Conservation (phyloP, 257 asterid species). For the Lantana camara region DNA sequence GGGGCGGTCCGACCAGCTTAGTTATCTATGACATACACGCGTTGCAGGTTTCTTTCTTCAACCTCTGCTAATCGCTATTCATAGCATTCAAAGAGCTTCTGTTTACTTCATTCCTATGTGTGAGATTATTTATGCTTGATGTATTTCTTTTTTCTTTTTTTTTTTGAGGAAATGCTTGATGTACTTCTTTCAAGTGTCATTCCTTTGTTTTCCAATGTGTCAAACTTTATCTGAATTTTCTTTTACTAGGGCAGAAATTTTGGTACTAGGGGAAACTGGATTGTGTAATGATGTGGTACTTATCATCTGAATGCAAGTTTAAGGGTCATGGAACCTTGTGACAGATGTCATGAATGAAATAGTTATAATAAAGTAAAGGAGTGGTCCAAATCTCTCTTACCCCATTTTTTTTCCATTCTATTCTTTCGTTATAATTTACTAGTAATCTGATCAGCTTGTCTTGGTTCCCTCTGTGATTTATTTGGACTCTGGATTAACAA, state of each 20-base stretch:
- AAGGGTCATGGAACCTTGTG: neutral
- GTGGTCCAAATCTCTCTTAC: neutral
- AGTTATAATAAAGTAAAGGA: neutral
- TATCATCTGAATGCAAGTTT: no score
- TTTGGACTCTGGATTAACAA: neutral
- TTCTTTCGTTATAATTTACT: neutral
- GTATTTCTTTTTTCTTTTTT: slow-evolving; percentile 1
- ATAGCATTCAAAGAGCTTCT: neutral
- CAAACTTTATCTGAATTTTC: neutral
- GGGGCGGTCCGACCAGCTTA: slow-evolving; percentile 96
- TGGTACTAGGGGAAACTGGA: no score
- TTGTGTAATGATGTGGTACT: no score
- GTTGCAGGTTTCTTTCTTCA: slow-evolving; percentile 61
- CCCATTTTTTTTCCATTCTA: neutral
- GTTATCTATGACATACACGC: slow-evolving; percentile 90
- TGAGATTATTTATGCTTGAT: no score
- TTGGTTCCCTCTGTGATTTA: neutral
- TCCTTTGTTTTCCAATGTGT: neutral
- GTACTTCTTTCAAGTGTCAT: neutral
- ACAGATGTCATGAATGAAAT: neutral
- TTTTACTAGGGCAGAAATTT: neutral
- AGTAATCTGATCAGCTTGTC: neutral
- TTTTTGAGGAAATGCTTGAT: neutral
- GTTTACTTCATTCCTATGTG: neutral
- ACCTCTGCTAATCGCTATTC: neutral